phyloP scores from a whole-genome alignment of 495 filamentous ascomycete genomes.

The Lophiotrema nucula region DNA sequence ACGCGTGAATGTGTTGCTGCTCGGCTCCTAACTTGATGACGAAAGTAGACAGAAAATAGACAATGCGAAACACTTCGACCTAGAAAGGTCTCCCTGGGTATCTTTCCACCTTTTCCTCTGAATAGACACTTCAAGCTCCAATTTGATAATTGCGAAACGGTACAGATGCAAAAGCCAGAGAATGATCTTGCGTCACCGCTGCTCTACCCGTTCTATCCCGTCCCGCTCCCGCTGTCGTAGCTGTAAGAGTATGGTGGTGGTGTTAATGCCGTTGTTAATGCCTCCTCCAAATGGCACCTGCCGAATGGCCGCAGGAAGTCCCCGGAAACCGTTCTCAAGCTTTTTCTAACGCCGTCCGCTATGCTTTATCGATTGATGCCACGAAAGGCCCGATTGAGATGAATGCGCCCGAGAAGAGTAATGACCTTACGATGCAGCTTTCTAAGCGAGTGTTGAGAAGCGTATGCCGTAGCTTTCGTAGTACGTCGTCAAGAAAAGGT shows the following conservation, averaged over 20 bases:
- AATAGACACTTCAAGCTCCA: neutral
- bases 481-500: conserved; percentile 24
- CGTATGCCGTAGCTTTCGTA: conserved; percentile 17
- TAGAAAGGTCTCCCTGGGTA: conserved; percentile 13
- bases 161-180: neutral
- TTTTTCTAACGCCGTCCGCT: conserved; percentile 32
- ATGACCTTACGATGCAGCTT: conserved; percentile 7
- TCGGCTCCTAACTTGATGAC: neutral
- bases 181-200: neutral
- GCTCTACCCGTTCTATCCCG: neutral
- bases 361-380: conserved; percentile 28
- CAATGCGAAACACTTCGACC: conserved; percentile 21
- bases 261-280: conserved; percentile 13
- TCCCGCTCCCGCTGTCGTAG: neutral
- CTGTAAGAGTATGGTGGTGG: no score
- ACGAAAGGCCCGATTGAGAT: conserved; percentile 4
- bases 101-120: conserved; percentile 18
- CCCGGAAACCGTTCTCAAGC: conserved; percentile 9
- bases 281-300: conserved; percentile 1
- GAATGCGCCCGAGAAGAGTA: conserved; percentile 8
- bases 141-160: conserved; percentile 19
- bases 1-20: neutral
- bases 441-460: conserved; percentile 27
- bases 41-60: conserved; percentile 1
- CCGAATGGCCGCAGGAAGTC: conserved; percentile 5